These are phyloP conservation scores for Helicostylum pulchrum DNA, from an alignment of 192 early-diverging fungal species.

Conservation along the genomic window DNA sequence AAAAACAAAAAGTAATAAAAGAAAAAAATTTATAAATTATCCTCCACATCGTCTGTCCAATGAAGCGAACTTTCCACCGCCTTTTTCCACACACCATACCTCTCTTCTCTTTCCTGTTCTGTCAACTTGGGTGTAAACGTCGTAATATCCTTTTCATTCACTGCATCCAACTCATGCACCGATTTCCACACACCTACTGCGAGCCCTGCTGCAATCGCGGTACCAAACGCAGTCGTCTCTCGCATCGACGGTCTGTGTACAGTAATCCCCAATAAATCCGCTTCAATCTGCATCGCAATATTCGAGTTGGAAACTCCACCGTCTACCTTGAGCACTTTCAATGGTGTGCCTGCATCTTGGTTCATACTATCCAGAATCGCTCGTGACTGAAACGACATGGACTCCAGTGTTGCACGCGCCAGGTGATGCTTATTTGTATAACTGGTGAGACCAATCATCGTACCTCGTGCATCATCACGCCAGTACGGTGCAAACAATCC, in stretches of 20 bases:
- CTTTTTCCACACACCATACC: constrained; percentile 67
- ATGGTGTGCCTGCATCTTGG: constrained; percentile 60
- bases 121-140: constrained; percentile 43
- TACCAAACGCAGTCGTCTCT: constrained; percentile 90
- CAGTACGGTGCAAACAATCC: constrained; percentile 95
- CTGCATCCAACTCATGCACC: constrained; percentile 48
- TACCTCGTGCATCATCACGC: constrained; percentile 87
- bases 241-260: constrained; percentile 81
- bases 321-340: constrained; percentile 79
- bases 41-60: constrained; percentile 42
- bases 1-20: constrained; percentile 51
- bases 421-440: constrained; percentile 88
- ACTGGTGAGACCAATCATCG: constrained; percentile 85
- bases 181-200: constrained; percentile 49
- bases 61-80: constrained; percentile 67
- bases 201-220: constrained; percentile 82
- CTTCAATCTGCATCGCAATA: constrained; percentile 85
- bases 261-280: constrained; percentile 76
- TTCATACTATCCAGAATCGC: constrained; percentile 89
- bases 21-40: constrained; percentile 36
- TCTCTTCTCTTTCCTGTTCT: constrained; percentile 50
- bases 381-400: constrained; percentile 84
- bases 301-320: constrained; percentile 90
- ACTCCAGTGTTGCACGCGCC: constrained; percentile 83
- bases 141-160: constrained; percentile 48